These are phyloP conservation scores for Acanthamoeba healyi DNA, from an alignment of 208 protist species.

Conservation along the genomic window DNA sequence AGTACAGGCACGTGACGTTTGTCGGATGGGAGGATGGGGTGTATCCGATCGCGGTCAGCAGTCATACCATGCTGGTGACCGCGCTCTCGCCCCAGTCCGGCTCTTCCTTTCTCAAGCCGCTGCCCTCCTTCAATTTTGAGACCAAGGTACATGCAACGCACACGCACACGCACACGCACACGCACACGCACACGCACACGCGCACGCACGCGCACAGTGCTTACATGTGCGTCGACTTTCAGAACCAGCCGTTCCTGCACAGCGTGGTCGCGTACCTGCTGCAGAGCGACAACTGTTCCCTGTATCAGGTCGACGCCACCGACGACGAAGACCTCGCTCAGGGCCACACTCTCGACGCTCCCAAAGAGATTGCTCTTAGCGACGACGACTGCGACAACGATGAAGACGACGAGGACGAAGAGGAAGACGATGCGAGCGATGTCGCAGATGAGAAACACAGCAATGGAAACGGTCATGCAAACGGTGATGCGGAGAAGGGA, in stretches of 20 bases:
- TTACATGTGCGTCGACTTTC: not conserved
- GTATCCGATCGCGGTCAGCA: conserved; percentile 29
- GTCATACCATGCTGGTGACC: conserved; percentile 26
- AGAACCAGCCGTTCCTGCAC: conserved; percentile 50
- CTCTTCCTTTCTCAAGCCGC: conserved; percentile 20
- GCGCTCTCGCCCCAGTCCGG: not conserved
- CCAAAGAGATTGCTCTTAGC: conserved; percentile 13
- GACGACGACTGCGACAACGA: not conserved
- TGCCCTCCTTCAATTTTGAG: conserved; percentile 42
- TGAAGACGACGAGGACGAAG: not conserved
- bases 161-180: no score
- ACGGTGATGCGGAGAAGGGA: not conserved
- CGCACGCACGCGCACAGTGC: not conserved
- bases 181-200: no score
- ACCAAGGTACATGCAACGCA: not conserved
- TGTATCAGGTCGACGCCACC: not conserved
- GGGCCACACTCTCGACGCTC: not conserved
- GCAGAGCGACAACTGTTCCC: conserved; percentile 47
- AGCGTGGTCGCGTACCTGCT: conserved; percentile 21
- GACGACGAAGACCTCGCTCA: not conserved
- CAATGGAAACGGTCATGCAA: not conserved
- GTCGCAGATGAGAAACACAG: not conserved
- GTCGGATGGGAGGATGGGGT: conserved; percentile 30
- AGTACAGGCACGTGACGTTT: conserved; percentile 44
- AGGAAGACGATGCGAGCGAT: not conserved